Conservation (phyloP, 768 basidiomycete species). For the Trametes punicea region DNA sequence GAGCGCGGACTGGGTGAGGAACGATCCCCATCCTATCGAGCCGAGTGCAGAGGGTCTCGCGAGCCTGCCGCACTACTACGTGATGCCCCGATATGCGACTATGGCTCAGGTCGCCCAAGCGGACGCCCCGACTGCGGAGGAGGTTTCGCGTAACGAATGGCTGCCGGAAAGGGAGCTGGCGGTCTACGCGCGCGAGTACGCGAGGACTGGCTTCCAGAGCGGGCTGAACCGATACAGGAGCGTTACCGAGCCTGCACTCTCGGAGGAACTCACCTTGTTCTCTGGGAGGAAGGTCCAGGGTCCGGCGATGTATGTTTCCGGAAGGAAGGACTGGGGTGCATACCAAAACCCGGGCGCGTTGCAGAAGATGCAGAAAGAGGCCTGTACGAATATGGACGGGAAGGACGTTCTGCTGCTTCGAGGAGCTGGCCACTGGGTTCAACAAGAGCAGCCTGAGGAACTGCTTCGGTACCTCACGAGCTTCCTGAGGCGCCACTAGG, state of each 20-base stretch:
- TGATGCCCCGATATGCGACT: conserved; percentile 51
- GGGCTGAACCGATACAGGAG: conserved; percentile 56
- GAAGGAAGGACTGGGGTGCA: conserved; percentile 58
- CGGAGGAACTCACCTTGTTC: conserved; percentile 43
- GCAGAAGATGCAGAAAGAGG: conserved; percentile 40
- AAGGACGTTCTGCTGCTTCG: conserved; percentile 45
- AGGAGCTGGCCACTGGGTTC: conserved; percentile 64
- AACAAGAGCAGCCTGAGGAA: conserved; percentile 48
- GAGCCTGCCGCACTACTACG: conserved; percentile 53
- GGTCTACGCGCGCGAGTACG: conserved; percentile 49
- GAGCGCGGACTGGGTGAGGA: conserved; percentile 50
- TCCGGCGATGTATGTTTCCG: conserved; percentile 57
- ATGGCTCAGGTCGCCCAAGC: conserved; percentile 49
- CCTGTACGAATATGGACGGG: conserved; percentile 20
- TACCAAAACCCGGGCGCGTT: conserved; percentile 49
- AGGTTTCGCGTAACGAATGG: conserved; percentile 38
- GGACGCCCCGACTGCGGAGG: conserved; percentile 32
- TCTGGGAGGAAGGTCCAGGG: conserved; percentile 44
- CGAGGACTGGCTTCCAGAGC: conserved; percentile 59
- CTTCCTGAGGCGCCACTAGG: conserved; percentile 34
- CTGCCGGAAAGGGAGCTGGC: conserved; percentile 45
- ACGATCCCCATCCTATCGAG: conserved; percentile 34
- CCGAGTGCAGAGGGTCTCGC: conserved; percentile 11
- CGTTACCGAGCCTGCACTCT: conserved; percentile 34
- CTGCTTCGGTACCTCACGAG: conserved; percentile 39